phyloP scores from a whole-genome alignment of 768 basidiomycete species.

The Suillus bovinus region DNA sequence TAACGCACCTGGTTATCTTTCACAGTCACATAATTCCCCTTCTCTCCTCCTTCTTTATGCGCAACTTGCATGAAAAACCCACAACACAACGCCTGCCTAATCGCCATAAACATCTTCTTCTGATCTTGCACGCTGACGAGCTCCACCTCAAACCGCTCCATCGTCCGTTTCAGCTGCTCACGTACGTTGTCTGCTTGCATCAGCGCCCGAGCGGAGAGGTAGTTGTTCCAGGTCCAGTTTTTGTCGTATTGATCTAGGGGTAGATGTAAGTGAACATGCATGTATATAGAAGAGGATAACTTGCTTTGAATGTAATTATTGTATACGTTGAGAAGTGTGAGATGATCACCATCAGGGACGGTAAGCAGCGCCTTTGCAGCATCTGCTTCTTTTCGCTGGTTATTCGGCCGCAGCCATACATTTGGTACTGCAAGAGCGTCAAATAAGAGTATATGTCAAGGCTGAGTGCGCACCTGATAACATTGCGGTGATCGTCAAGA shows the following conservation, averaged over 20 bases:
- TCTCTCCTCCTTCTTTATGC: conserved; percentile 91
- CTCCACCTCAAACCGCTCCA: conserved; percentile 89
- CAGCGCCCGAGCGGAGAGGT: conserved; percentile 79
- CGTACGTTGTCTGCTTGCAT: conserved; percentile 94
- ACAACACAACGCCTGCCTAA: conserved; percentile 81
- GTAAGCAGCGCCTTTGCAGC: conserved; percentile 85
- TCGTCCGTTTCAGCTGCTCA: conserved; percentile 80
- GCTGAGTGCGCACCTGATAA: conserved; percentile 62
- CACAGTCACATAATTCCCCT: conserved; percentile 83
- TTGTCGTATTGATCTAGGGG: conserved; percentile 67
- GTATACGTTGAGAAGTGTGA: conserved; percentile 93
- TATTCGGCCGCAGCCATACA: conserved; percentile 88
- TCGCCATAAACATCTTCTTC: conserved; percentile 68
- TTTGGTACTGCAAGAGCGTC: conserved; percentile 59
- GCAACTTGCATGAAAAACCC: conserved; percentile 99
- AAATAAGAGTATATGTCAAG: neutral
- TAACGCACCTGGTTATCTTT: conserved; percentile 87
- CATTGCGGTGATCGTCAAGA: conserved; percentile 95
- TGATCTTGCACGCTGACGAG: conserved; percentile 69
- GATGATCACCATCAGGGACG: conserved; percentile 93
- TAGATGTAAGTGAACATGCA: conserved; percentile 3
- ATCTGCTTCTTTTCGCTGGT: conserved; percentile 88
- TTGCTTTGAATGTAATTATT: conserved; percentile 85
- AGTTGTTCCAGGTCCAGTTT: conserved; percentile 92
- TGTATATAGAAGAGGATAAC: conserved; percentile 23